These are phyloP conservation scores for Leccinum truebloodii DNA, from an alignment of 768 basidiomycete species.

Conservation along the genomic window DNA sequence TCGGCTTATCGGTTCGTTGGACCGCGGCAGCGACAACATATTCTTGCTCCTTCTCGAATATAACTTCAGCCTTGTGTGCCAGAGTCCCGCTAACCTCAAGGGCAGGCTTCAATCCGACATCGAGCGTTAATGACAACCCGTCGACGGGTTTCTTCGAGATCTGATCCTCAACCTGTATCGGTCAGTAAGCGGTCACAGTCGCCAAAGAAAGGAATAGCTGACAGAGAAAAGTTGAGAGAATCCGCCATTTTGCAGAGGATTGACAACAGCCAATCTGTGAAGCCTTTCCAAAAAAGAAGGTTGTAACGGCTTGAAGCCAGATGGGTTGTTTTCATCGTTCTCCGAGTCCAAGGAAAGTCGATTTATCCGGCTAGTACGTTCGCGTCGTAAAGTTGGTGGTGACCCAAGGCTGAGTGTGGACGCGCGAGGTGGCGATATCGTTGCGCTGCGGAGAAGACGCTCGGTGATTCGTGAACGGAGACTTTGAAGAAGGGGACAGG, in stretches of 20 bases:
- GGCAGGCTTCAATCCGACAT: constrained; percentile 58
- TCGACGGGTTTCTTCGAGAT: constrained; percentile 34
- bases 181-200: constrained; percentile 15
- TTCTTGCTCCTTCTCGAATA: constrained; percentile 82
- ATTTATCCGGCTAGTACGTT: constrained; percentile 32
- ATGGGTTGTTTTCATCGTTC: constrained; percentile 36
- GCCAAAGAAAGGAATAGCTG: constrained; percentile 9
- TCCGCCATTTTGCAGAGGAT: constrained; percentile 27
- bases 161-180: constrained; percentile 21
- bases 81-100: constrained; percentile 55
- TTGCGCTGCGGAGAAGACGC: constrained; percentile 42
- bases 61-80: constrained; percentile 60
- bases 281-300: constrained; percentile 54
- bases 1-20: constrained; percentile 26
- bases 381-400: constrained; percentile 22
- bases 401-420: constrained; percentile 33
- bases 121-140: constrained; percentile 61
- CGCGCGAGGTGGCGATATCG: constrained; percentile 27
- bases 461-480: constrained; percentile 38
- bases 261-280: constrained; percentile 25
- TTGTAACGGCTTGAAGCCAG: constrained; percentile 34
- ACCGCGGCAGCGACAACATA: constrained; percentile 49
- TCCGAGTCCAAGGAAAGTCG: constrained; percentile 37
- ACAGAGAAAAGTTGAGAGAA: constrained; percentile 41
- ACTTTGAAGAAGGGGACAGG: constrained; percentile 29